Percentiles rank a stretch among this genome's conserved stretches.
Evolutionary conservation across 257 asterid genomes (phyloP).

Genomic region (Solanum pinnatisectum): DNA sequence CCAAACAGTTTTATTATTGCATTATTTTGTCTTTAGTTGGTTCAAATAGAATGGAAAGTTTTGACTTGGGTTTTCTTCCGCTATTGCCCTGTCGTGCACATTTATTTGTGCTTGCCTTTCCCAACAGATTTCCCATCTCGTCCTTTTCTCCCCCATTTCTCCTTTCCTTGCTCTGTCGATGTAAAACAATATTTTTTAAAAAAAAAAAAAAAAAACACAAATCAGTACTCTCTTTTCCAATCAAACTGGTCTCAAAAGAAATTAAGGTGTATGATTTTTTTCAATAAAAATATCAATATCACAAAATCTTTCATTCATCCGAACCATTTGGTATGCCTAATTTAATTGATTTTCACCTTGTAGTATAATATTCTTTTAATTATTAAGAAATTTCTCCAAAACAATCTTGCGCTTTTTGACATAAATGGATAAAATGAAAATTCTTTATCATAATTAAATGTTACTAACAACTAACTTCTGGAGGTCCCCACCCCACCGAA

Average conservation of each 20-base stretch:
- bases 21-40: too few relatives aligned
- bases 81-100: too few relatives aligned
- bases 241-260: background rate
- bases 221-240: background rate
- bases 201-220: background rate
- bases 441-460: background rate
- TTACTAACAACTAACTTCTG: background rate
- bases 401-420: background rate
- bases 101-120: too few relatives aligned
- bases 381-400: background rate
- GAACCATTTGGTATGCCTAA: background rate
- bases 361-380: background rate
- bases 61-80: too few relatives aligned
- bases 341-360: background rate
- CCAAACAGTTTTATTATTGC: too few relatives aligned
- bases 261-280: background rate
- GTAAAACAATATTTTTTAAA: background rate
- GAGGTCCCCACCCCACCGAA: background rate
- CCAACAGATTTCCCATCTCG: background rate
- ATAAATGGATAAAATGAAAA: background rate
- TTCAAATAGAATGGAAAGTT: too few relatives aligned
- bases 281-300: background rate
- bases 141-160: background rate
- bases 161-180: background rate
- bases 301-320: background rate